Evolutionary conservation across 2,329 filamentous ascomycete species (phyloP).

Genomic region (Pseudogymnoascus sp.): DNA sequence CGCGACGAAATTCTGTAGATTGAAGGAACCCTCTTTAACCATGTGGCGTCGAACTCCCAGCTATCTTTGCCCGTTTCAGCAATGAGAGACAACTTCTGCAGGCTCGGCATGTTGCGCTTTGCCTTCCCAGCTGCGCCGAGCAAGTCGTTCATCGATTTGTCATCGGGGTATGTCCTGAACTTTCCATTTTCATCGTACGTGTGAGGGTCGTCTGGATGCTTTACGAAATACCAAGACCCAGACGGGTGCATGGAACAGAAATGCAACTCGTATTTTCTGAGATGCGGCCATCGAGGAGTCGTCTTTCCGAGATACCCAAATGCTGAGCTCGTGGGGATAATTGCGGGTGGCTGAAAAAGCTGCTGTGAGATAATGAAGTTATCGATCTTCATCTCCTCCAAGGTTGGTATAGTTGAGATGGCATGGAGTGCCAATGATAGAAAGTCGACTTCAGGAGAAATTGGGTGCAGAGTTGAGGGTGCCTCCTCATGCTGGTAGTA

Average conservation of each 20-base stretch:
- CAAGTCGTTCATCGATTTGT: background rate
- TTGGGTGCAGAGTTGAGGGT: background rate
- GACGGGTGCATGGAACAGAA: background rate
- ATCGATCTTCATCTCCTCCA: background rate
- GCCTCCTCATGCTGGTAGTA: constrained; percentile 11
- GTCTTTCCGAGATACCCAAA: background rate
- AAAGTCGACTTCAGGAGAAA: background rate
- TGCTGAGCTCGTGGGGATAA: background rate
- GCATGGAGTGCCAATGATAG: background rate
- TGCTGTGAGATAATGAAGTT: background rate
- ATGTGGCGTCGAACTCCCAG: background rate
- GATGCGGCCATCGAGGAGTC: background rate
- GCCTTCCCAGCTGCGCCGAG: background rate
- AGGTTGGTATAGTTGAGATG: background rate
- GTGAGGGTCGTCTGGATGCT: background rate
- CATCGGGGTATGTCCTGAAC: background rate
- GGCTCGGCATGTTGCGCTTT: background rate
- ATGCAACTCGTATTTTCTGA: background rate
- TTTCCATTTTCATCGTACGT: background rate
- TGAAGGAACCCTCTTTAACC: background rate
- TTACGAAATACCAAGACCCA: background rate
- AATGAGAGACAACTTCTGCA: background rate
- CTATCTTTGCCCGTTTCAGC: background rate
- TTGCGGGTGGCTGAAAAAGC: background rate
- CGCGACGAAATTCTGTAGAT: background rate